phyloP scores from a whole-genome alignment of 1,284 basidiomycete genomes.

The Boletus mariae region DNA sequence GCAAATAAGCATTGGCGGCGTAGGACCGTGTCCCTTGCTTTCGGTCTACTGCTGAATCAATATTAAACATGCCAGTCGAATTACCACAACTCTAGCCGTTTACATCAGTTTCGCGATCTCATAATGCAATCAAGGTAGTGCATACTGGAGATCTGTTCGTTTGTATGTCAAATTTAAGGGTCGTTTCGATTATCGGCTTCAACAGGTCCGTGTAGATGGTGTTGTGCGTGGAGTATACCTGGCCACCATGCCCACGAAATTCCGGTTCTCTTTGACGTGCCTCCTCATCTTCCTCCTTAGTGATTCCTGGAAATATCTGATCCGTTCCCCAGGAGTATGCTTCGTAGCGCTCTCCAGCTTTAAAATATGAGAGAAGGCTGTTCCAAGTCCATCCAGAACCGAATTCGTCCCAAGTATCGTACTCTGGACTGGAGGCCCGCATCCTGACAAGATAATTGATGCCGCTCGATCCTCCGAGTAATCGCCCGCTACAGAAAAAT shows the following conservation, averaged over 20 bases:
- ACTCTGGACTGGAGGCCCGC: slow-evolving; percentile 20
- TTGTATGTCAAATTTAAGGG: slow-evolving; percentile 10
- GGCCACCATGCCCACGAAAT: slow-evolving; percentile 14
- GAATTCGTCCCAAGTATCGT: slow-evolving; percentile 18
- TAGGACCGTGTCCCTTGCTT: slow-evolving; percentile 17
- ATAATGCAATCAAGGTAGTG: neutral
- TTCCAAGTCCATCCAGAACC: slow-evolving; percentile 19
- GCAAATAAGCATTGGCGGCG: slow-evolving; percentile 19
- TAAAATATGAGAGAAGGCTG: slow-evolving; percentile 17
- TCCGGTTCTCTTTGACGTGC: slow-evolving; percentile 12
- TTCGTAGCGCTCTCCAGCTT: slow-evolving; percentile 13
- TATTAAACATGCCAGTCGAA: slow-evolving; percentile 23
- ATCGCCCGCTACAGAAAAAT: slow-evolving; percentile 11
- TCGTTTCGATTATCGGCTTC: slow-evolving; percentile 15
- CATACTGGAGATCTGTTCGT: slow-evolving; percentile 18
- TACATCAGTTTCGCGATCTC: slow-evolving; percentile 2
- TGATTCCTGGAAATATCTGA: slow-evolving; percentile 20
- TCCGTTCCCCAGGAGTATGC: slow-evolving; percentile 13
- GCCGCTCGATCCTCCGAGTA: slow-evolving; percentile 21
- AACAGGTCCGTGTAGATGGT: slow-evolving; percentile 16
- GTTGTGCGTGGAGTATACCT: slow-evolving; percentile 18
- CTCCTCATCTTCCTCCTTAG: slow-evolving; percentile 11
- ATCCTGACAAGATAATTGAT: slow-evolving; percentile 21
- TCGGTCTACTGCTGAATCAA: slow-evolving; percentile 19
- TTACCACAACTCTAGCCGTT: slow-evolving; percentile 12